A percentile compares a stretch with the other conserved stretches of the same genome.
Evolutionary conservation across 768 basidiomycete genomes (phyloP).

Genomic region (Tulasnella sp.): DNA sequence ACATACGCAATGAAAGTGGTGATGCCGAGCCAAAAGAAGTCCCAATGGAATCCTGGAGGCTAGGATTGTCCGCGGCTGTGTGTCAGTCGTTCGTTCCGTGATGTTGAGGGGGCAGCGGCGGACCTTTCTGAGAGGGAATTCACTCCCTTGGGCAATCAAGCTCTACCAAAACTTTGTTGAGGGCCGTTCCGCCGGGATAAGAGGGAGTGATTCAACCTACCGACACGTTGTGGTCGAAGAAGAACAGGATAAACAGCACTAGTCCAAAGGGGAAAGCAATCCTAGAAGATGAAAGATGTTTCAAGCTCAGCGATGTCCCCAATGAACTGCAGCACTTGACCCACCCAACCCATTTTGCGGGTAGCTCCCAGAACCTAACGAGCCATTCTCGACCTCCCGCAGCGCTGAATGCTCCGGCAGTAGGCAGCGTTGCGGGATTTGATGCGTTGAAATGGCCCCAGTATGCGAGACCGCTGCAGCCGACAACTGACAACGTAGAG

Average conservation of each 20-base stretch:
- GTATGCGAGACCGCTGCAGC: conserved; percentile 65
- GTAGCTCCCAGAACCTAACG: conserved; percentile 79
- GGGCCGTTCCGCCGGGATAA: neutral
- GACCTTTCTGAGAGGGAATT: conserved; percentile 83
- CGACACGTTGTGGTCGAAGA: conserved; percentile 92
- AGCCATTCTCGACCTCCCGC: conserved; percentile 70
- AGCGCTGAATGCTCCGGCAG: conserved; percentile 55
- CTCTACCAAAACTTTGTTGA: conserved; percentile 51
- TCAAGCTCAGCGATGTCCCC: neutral
- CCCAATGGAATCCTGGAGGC: conserved; percentile 57
- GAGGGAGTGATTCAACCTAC: conserved; percentile 32
- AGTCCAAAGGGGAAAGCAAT: conserved; percentile 84
- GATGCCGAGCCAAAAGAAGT: conserved; percentile 84
- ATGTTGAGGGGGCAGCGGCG: neutral
- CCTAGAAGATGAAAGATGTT: conserved; percentile 19
- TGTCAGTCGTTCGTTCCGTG: conserved; percentile 23
- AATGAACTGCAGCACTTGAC: conserved; percentile 38
- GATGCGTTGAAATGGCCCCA: conserved; percentile 66
- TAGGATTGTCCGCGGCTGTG: neutral
- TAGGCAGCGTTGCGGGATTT: conserved; percentile 55
- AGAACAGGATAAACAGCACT: conserved; percentile 82
- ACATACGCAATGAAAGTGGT: conserved; percentile 66
- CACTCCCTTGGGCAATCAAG: conserved; percentile 80
- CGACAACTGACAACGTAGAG: conserved; percentile 35
- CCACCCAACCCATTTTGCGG: conserved; percentile 78